Percentiles rank a stretch among this genome's conserved stretches.
phyloP scores from a whole-genome alignment of 306 rosid species.

The Vigna nakashimae region DNA sequence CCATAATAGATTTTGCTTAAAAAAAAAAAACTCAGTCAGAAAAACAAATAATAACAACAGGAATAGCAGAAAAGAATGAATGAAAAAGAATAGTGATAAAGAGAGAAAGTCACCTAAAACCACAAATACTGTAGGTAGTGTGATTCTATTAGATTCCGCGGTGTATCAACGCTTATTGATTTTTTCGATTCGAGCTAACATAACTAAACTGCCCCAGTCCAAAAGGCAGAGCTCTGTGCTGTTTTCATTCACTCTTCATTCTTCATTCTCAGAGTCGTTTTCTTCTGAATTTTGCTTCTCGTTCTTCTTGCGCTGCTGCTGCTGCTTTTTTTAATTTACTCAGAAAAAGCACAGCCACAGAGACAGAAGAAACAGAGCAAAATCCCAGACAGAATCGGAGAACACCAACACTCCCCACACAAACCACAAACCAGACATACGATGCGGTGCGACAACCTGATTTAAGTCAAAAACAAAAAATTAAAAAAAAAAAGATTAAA shows the following conservation, averaged over 20 bases:
- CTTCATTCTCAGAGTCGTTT: too few relatives aligned
- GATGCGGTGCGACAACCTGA: background rate
- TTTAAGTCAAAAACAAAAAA: background rate
- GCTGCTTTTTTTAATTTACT: background rate
- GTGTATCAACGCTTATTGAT: slow-evolving; percentile 54
- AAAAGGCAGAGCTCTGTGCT: too few relatives aligned
- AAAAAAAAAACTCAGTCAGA: background rate
- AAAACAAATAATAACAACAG: background rate
- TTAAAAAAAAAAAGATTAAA: too few relatives aligned
- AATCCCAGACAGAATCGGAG: slow-evolving; percentile 40
- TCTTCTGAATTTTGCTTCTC: slow-evolving; percentile 39
- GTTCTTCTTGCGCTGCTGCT: slow-evolving; percentile 43
- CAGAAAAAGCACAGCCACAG: slow-evolving; percentile 23
- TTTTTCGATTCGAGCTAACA: background rate
- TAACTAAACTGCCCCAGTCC: background rate
- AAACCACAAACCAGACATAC: background rate
- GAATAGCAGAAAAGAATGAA: slow-evolving; percentile 15
- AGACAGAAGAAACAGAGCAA: slow-evolving; percentile 41
- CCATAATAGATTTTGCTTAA: slow-evolving; percentile 50
- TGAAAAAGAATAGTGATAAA: slow-evolving; percentile 9
- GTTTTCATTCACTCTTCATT: too few relatives aligned
- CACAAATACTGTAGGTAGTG: slow-evolving; percentile 47
- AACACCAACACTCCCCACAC: background rate
- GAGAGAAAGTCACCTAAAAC: slow-evolving; percentile 20
- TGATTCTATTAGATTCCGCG: slow-evolving; percentile 65